Conservation (phyloP, 2,329 filamentous ascomycete species). For the Ceratocystis ficicola region DNA sequence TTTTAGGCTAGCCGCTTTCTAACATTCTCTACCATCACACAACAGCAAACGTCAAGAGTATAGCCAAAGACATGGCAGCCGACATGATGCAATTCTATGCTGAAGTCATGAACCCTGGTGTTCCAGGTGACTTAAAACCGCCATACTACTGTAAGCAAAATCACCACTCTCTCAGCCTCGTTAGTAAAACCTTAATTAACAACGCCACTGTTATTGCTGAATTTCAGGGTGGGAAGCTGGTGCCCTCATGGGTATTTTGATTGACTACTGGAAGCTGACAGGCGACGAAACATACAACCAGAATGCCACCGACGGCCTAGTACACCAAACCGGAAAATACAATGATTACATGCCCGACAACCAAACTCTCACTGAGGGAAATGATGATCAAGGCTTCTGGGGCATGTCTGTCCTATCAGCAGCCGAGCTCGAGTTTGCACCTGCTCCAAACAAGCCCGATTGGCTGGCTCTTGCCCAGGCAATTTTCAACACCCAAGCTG, state of each 20-base stretch:
- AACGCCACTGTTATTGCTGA: constrained; percentile 32
- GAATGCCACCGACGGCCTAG: constrained; percentile 52
- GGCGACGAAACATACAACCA: constrained; percentile 61
- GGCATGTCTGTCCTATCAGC: constrained; percentile 57
- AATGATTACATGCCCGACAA: constrained; percentile 68
- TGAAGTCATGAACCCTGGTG: constrained; percentile 22
- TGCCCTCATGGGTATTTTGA: constrained; percentile 56
- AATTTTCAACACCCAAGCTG: constrained; percentile 67
- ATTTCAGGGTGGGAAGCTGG: constrained; percentile 56
- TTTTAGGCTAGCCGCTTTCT: background rate
- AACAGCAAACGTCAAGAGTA: constrained; percentile 39
- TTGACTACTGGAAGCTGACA: constrained; percentile 81
- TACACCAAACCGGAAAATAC: constrained; percentile 61
- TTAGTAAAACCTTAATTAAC: background rate
- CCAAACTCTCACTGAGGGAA: constrained; percentile 55
- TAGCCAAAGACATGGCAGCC: constrained; percentile 39
- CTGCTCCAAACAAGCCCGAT: constrained; percentile 43
- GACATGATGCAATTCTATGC: constrained; percentile 36
- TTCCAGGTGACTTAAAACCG: constrained; percentile 28
- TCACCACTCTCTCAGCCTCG: background rate
- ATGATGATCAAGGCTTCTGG: constrained; percentile 69
- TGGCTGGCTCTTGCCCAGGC: constrained; percentile 65
- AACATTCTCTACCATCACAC: background rate
- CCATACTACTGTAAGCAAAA: constrained; percentile 21
- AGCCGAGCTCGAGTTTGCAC: constrained; percentile 55